These are phyloP conservation scores for Trametopsis cervina DNA, from an alignment of 768 basidiomycete species.

Conservation along the genomic window DNA sequence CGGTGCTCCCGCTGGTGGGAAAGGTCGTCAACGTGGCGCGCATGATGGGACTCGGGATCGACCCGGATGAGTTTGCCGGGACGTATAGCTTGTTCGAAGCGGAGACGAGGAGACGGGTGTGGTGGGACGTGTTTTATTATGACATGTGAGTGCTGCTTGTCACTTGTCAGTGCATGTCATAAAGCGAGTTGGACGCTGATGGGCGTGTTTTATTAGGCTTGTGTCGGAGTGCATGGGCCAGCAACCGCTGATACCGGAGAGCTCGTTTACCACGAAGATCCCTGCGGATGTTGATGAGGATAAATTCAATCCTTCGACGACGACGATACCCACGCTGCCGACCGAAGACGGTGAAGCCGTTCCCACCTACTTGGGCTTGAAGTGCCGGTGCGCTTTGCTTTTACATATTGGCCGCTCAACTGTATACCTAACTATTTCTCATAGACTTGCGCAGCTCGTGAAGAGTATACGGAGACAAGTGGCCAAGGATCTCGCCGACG, in stretches of 20 bases:
- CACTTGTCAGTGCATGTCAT: neutral
- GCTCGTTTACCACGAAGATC: conserved; percentile 47
- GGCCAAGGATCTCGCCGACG: conserved; percentile 29
- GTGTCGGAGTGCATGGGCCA: conserved; percentile 62
- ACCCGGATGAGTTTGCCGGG: conserved; percentile 47
- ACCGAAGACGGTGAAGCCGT: conserved; percentile 23
- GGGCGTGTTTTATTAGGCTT: conserved; percentile 37
- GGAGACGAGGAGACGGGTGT: conserved; percentile 48
- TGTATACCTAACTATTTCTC: conserved; percentile 1
- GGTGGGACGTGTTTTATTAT: conserved; percentile 79
- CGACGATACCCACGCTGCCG: conserved; percentile 30
- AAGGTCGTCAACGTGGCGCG: conserved; percentile 66
- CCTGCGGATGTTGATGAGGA: conserved; percentile 55
- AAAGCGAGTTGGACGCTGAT: neutral
- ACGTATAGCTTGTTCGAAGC: conserved; percentile 44
- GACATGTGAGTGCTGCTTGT: conserved; percentile 50
- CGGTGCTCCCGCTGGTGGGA: conserved; percentile 43
- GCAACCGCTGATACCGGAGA: conserved; percentile 49
- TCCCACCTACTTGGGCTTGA: conserved; percentile 45
- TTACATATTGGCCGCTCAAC: neutral
- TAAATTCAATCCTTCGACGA: conserved; percentile 40
- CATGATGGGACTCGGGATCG: conserved; percentile 52
- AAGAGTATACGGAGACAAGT: conserved; percentile 52
- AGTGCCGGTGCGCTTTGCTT: conserved; percentile 60
- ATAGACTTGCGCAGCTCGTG: conserved; percentile 61